A percentile compares a stretch with the other conserved stretches of the same genome.
These are phyloP conservation scores for Colletotrichum sp. DNA, from an alignment of 2,329 filamentous ascomycete genomes.

Conservation along the genomic window DNA sequence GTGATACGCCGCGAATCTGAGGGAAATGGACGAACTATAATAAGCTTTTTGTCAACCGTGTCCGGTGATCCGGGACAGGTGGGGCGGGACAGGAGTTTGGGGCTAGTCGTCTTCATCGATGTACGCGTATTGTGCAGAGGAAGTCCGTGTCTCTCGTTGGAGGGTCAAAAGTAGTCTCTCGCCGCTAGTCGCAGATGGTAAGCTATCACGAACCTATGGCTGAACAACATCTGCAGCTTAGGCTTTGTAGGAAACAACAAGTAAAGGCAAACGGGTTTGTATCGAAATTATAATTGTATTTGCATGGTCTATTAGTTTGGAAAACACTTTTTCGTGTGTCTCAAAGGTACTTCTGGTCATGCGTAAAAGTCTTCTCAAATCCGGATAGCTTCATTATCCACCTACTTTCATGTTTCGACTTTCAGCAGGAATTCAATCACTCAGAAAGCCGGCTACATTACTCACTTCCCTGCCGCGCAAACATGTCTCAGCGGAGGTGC, in stretches of 20 bases:
- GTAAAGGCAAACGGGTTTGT: not conserved
- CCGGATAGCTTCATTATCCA: not conserved
- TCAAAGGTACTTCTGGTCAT: not conserved
- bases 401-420: not conserved
- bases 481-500: not conserved
- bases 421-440: not conserved
- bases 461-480: not conserved
- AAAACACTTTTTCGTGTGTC: not conserved
- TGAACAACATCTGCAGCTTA: not conserved
- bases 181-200: not conserved
- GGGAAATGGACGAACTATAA: not conserved
- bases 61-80: not conserved
- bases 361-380: not conserved
- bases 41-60: constrained; percentile 37
- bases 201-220: not conserved
- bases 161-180: not conserved
- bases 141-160: not conserved
- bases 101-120: not conserved
- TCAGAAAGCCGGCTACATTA: not conserved
- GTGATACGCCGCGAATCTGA: not conserved
- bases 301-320: accelerated
- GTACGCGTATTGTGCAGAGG: not conserved
- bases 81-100: not conserved
- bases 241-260: not conserved
- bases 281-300: not conserved